Evolutionary conservation across 257 asterid species (phyloP).

Genomic region (Apocynum venetum): DNA sequence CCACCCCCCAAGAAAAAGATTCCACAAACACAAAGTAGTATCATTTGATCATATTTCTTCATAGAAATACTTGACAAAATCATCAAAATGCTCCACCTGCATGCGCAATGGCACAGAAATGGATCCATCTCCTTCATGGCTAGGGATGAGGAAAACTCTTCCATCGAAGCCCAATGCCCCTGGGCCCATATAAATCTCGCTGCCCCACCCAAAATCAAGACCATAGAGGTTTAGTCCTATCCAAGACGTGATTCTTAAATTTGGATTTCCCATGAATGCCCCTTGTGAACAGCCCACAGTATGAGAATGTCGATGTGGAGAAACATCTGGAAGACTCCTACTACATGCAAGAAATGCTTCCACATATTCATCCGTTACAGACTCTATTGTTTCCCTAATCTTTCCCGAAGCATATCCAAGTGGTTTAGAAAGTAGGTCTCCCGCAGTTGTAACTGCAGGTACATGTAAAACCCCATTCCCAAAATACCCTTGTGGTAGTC

Average conservation of each 20-base stretch:
- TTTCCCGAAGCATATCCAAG: conserved; percentile 16
- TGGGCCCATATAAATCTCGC: conserved; percentile 23
- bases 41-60: conserved; percentile 10
- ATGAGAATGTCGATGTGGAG: conserved; percentile 7
- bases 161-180: conserved; percentile 27
- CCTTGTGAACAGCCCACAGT: conserved; percentile 19
- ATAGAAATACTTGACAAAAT: conserved; percentile 20
- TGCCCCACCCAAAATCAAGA: conserved; percentile 32
- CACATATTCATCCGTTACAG: conserved; percentile 17
- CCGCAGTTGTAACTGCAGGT: background rate
- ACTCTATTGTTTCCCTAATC: conserved; percentile 10
- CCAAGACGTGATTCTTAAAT: conserved; percentile 26
- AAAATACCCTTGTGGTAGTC: conserved; percentile 25
- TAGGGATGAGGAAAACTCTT: conserved; percentile 9
- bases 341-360: conserved; percentile 6
- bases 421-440: conserved; percentile 13
- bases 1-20: no score
- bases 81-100: conserved; percentile 23
- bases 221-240: conserved; percentile 9
- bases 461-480: conserved; percentile 20
- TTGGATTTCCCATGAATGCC: conserved; percentile 26
- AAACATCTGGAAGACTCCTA: conserved; percentile 14
- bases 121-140: conserved; percentile 17
- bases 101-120: conserved; percentile 19
- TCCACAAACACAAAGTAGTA: no score